These are phyloP conservation scores for Auriscalpium vulgare DNA, from an alignment of 768 basidiomycete genomes.

Conservation along the genomic window DNA sequence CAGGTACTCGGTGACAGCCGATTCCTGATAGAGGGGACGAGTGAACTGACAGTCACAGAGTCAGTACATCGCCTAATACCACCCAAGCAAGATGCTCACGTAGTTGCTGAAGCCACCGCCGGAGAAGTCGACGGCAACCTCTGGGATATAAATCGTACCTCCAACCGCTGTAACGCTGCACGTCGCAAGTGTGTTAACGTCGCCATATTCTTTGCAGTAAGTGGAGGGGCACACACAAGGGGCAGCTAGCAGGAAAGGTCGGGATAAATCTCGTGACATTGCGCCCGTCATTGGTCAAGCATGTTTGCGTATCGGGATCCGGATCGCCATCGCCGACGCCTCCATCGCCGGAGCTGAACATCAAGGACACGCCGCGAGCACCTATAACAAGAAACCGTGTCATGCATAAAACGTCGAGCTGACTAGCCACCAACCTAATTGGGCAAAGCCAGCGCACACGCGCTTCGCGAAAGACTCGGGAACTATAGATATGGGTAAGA, in stretches of 20 bases:
- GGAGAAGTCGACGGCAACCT: slow-evolving; percentile 52
- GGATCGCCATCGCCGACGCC: slow-evolving; percentile 55
- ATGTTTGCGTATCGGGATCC: slow-evolving; percentile 45
- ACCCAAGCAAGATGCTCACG: slow-evolving; percentile 28
- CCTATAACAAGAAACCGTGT: slow-evolving; percentile 28
- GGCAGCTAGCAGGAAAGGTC: slow-evolving; percentile 50
- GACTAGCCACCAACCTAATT: slow-evolving; percentile 37
- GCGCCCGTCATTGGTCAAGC: slow-evolving; percentile 50
- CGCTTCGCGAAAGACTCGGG: slow-evolving; percentile 50
- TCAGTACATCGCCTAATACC: neutral
- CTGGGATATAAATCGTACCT: slow-evolving; percentile 52
- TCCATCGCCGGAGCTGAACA: slow-evolving; percentile 58
- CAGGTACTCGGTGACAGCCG: slow-evolving; percentile 35
- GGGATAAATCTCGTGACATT: slow-evolving; percentile 45
- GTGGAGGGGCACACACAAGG: slow-evolving; percentile 22
- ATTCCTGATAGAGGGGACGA: slow-evolving; percentile 46
- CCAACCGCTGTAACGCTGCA: slow-evolving; percentile 66
- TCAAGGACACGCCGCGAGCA: slow-evolving; percentile 46
- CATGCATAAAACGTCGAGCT: neutral
- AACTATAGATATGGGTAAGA: slow-evolving; percentile 25
- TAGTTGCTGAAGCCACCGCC: slow-evolving; percentile 72
- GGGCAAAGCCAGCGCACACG: slow-evolving; percentile 56
- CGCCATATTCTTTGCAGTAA: neutral
- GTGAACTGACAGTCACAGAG: slow-evolving; percentile 29
- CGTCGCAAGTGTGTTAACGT: neutral